Evolutionary conservation across 306 rosid genomes (phyloP), one percentile per base, ranked within the genome.

Genomic region (Glycine latifolia): DNA sequence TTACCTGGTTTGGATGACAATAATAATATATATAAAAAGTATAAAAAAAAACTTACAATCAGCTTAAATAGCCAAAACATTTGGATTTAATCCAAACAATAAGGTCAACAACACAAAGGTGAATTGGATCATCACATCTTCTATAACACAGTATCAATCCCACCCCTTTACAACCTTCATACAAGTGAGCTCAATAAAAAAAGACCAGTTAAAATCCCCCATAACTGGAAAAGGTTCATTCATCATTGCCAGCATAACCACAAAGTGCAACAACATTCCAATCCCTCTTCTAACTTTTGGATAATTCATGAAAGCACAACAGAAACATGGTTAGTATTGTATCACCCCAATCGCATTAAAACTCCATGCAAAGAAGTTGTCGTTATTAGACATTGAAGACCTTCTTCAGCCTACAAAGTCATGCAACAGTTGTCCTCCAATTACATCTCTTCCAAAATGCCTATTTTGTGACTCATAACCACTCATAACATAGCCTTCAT

Each of bases 391-490:
- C 9, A 56, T 55, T 48, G 68, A 58, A 78, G 31, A 26, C 35
- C 31, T 26, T 26, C 31, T 56, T 85, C 88, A 85, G 33, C 86
- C 89, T 67, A 88, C 97, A 79, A 90, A 94, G 83, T 94, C 98
- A 79, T 85, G 97, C 84, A 92, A 75, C 49, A 90, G 86, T 80
- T 92, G 97, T 6, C 97, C 92, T 47, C 91, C 31, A 26, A 26
- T 26, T 1, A 26, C 31, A 26, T 26, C 31, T 26, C 31, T 26
- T 26, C 31, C 95, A 61, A 92, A 92, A 87, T 90, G 97, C 88
- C 94, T 68, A 84, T 86, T 88, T 75, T 89, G 96, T 14, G 91
- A 87, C 53, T 89, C 95, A 43, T 90, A 92, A 35, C 95, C 88
- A 20, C 87, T 86, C 91, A 90, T 88, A 15, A 83, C 90, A 65